A percentile compares a stretch with the other conserved stretches of the same genome.
These are phyloP conservation scores for Breynia disticha DNA, from an alignment of 441 rosid species.

Conservation along the genomic window DNA sequence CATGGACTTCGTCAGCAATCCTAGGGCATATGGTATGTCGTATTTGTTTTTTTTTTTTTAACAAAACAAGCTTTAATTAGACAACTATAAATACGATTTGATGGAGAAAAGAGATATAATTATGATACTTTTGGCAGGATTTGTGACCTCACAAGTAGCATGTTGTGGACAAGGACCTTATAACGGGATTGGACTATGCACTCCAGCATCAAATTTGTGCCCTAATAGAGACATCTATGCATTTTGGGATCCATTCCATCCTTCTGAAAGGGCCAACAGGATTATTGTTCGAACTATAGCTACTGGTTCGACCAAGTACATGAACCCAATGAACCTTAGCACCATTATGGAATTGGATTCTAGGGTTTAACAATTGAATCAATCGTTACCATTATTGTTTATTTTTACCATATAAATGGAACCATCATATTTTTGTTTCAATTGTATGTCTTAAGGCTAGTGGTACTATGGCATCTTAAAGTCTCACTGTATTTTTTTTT, in stretches of 20 bases:
- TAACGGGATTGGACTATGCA: conserved; percentile 66
- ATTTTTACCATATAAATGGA: too few relatives aligned
- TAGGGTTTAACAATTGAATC: conserved; percentile 10
- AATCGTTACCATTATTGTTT: too few relatives aligned
- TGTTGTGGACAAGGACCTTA: conserved; percentile 74
- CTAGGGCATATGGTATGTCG: conserved; percentile 53
- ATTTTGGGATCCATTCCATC: conserved; percentile 77
- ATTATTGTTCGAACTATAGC: conserved; percentile 36
- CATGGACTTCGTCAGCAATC: conserved; percentile 51
- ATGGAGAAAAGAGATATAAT: too few relatives aligned
- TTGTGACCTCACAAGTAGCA: conserved; percentile 58
- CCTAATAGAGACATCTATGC: conserved; percentile 47
- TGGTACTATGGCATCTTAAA: too few relatives aligned
- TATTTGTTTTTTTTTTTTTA: background rate
- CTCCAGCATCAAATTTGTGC: conserved; percentile 46
- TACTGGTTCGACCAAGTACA: conserved; percentile 37
- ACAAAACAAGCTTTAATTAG: too few relatives aligned
- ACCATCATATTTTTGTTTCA: too few relatives aligned
- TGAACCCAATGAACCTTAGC: conserved; percentile 64
- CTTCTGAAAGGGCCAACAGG: conserved; percentile 56
- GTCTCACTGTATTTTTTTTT: too few relatives aligned
- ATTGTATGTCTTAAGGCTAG: too few relatives aligned
- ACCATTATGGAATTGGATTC: conserved; percentile 51
- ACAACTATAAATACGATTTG: too few relatives aligned
- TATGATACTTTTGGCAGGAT: conserved; percentile 51